phyloP scores from a whole-genome alignment of 2,329 filamentous ascomycete genomes.

The Xylariaceae sp. region DNA sequence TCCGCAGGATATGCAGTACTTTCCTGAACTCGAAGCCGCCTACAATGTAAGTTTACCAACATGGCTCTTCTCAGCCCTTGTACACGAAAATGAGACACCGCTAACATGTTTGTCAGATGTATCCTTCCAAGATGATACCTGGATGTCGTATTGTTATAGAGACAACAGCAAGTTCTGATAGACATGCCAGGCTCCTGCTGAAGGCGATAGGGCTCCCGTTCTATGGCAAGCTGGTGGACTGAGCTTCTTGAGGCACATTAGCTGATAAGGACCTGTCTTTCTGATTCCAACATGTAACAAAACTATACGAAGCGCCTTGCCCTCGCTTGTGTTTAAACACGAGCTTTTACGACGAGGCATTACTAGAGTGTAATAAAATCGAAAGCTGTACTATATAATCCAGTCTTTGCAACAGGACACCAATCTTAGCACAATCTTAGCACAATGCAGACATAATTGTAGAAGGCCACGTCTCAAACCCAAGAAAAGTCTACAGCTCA shows the following conservation, averaged over 20 bases:
- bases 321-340: slow-evolving; percentile 10
- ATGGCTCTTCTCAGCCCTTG: not conserved
- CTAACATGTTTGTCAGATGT: slow-evolving; percentile 40
- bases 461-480: too few species aligned
- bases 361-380: slow-evolving; percentile 21
- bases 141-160: slow-evolving; percentile 79
- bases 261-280: not conserved
- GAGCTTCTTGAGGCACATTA: slow-evolving; percentile 3
- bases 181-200: slow-evolving; percentile 73
- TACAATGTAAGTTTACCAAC: slow-evolving; percentile 66
- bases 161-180: slow-evolving; percentile 78
- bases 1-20: slow-evolving; percentile 69
- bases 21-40: slow-evolving; percentile 92
- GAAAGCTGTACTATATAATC: slow-evolving; percentile 23
- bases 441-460: too few species aligned
- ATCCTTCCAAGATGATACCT: slow-evolving; percentile 67
- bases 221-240: slow-evolving; percentile 60
- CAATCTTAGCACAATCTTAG: too few species aligned
- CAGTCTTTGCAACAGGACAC: not conserved
- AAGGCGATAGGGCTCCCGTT: slow-evolving; percentile 73
- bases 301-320: not conserved
- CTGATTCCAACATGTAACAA: slow-evolving; percentile 1
- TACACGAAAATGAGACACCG: too few species aligned
- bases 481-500: too few species aligned
- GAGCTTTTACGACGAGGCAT: slow-evolving; percentile 2